A percentile compares a stretch with the other conserved stretches of the same genome.
Evolutionary conservation across 176 grass and related monocot species (phyloP).

Genomic region (Bolboschoenus planiculmis): DNA sequence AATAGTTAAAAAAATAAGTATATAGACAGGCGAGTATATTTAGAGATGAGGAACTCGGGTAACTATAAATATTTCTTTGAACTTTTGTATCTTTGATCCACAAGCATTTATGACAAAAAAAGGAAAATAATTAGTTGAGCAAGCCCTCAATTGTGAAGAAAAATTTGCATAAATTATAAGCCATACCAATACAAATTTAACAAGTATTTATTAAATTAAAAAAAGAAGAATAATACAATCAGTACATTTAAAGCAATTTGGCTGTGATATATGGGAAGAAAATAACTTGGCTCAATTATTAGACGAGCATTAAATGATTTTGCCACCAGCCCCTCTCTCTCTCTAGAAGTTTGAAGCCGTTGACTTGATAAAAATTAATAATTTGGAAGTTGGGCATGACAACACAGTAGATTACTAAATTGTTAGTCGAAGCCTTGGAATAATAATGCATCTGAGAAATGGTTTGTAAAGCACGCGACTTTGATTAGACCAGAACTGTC

Average conservation of each 20-base stretch:
- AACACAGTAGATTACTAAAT: background rate
- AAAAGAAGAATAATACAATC: background rate
- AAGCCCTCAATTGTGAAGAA: background rate
- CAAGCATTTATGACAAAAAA: background rate
- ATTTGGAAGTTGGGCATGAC: conserved; percentile 12
- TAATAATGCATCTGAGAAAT: background rate
- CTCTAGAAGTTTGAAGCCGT: background rate
- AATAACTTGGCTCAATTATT: background rate
- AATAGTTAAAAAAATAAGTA: background rate
- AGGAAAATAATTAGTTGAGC: background rate
- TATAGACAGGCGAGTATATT: background rate
- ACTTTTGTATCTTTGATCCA: background rate
- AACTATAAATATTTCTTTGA: background rate
- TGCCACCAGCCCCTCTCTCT: background rate
- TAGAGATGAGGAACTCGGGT: background rate
- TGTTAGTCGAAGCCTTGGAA: background rate
- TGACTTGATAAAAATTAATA: background rate
- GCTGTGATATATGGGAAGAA: background rate
- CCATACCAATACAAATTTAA: background rate
- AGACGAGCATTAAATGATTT: background rate
- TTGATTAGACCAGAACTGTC: background rate
- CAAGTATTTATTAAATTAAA: background rate
- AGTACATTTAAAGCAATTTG: background rate
- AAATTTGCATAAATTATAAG: background rate
- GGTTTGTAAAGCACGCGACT: background rate